Evolutionary conservation across 331 rosid species (phyloP).

Genomic region (Stylosanthes scabra): DNA sequence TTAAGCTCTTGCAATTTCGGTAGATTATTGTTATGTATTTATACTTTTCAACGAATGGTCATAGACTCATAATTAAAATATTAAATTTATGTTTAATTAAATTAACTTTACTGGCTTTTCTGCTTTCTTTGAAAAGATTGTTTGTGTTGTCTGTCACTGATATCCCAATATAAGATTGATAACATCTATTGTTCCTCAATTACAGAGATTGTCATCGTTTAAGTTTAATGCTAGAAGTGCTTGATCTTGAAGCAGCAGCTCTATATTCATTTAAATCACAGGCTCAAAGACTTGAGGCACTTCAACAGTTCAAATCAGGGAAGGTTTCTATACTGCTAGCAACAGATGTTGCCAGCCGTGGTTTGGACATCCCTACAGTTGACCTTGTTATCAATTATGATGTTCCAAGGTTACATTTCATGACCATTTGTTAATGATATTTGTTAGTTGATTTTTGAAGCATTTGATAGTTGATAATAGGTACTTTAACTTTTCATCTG

Average conservation of each 20-base stretch:
- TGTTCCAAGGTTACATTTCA: conserved; percentile 73
- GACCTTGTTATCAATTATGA: conserved; percentile 92
- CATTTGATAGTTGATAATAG: conserved; percentile 10
- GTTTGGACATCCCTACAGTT: conserved; percentile 95
- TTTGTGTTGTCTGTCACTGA: not conserved
- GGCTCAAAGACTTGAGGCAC: conserved; percentile 78
- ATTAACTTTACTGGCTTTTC: conserved; percentile 9
- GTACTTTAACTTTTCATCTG: conserved; percentile 32
- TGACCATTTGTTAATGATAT: conserved; percentile 3
- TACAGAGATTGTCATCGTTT: conserved; percentile 83
- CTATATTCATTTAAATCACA: conserved; percentile 87
- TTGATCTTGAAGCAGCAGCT: conserved; percentile 71
- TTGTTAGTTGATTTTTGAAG: conserved; percentile 21
- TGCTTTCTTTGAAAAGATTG: conserved; percentile 4
- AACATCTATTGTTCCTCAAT: conserved; percentile 19
- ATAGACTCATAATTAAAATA: not conserved
- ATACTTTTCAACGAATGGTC: not conserved
- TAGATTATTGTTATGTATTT: not conserved
- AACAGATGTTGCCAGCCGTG: conserved; percentile 95
- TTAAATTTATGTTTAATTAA: not conserved
- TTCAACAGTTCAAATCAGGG: conserved; percentile 84
- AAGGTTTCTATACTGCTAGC: conserved; percentile 82
- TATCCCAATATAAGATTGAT: not conserved
- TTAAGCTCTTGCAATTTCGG: not conserved
- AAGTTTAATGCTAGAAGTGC: conserved; percentile 84